Conservation (phyloP, 2,329 filamentous ascomycete genomes). For the Zalaria obscura region DNA sequence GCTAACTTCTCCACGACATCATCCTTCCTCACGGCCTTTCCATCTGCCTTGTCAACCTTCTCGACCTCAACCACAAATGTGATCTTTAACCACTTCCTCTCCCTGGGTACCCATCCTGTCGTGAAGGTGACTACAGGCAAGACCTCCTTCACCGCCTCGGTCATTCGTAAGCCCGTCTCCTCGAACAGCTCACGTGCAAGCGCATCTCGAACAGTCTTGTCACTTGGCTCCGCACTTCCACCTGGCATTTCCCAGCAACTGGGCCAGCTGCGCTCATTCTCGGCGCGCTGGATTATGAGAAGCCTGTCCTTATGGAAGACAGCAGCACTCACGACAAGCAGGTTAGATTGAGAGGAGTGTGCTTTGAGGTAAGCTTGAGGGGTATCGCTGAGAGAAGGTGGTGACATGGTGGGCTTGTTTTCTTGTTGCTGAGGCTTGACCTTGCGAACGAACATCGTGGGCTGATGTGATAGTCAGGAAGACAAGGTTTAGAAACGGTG, state of each 20-base stretch:
- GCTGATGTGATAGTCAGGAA: no score
- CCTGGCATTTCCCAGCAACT: slow-evolving; percentile 36
- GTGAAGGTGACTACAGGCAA: slow-evolving; percentile 8
- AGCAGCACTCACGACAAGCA: slow-evolving; percentile 6
- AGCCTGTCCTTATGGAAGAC: slow-evolving; percentile 14
- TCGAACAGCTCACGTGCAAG: slow-evolving; percentile 37
- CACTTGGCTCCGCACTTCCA: slow-evolving; percentile 28
- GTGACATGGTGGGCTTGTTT: not conserved
- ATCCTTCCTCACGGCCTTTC: not conserved
- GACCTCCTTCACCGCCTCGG: slow-evolving; percentile 13
- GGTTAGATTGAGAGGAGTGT: slow-evolving; percentile 4
- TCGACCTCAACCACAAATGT: slow-evolving; percentile 8
- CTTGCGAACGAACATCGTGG: not conserved
- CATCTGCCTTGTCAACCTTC: slow-evolving; percentile 3
- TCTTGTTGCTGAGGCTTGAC: not conserved
- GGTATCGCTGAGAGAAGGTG: not conserved
- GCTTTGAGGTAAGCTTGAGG: slow-evolving; percentile 1
- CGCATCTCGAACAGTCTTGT: slow-evolving; percentile 27
- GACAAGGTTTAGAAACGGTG: no score
- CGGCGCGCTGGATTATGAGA: slow-evolving; percentile 30
- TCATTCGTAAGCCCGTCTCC: slow-evolving; percentile 28
- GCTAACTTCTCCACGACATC: not conserved
- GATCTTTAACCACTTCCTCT: slow-evolving; percentile 5
- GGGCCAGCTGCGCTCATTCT: slow-evolving; percentile 25
- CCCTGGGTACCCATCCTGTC: slow-evolving; percentile 4